A percentile compares a stretch with the other conserved stretches of the same genome.
phyloP scores from a whole-genome alignment of 1,139 yeast species.

The Zygosaccharomyces pseudobailii region DNA sequence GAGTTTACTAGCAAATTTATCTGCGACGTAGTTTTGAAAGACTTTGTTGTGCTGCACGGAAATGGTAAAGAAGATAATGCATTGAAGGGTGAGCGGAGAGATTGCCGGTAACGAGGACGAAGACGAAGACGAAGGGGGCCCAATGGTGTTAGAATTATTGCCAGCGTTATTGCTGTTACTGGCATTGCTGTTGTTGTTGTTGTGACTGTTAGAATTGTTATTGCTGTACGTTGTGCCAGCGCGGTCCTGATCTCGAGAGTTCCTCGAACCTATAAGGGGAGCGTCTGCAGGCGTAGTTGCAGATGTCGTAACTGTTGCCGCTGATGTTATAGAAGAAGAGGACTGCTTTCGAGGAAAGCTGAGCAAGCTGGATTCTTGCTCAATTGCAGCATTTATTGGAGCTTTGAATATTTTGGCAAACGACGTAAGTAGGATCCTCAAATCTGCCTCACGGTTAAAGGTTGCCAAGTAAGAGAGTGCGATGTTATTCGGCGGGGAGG shows the following conservation, averaged over 20 bases:
- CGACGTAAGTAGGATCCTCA: constrained; percentile 44
- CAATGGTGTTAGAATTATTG: neutral
- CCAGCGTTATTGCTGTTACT: constrained; percentile 4
- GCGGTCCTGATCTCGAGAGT: neutral
- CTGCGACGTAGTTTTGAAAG: constrained; percentile 47
- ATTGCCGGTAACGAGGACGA: constrained; percentile 34
- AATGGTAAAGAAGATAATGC: constrained; percentile 68
- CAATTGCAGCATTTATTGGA: constrained; percentile 41
- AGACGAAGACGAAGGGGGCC: neutral
- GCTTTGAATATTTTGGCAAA: constrained; percentile 44
- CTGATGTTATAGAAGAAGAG: constrained; percentile 9
- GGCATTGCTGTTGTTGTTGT: constrained; percentile 3
- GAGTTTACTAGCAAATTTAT: constrained; percentile 50
- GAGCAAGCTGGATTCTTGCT: constrained; percentile 37
- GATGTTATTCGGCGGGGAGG: constrained; percentile 42
- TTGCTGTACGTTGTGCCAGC: constrained; percentile 2
- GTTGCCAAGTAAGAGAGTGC: constrained; percentile 50
- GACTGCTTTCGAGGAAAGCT: constrained; percentile 19
- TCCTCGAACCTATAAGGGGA: neutral
- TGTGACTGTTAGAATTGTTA: constrained; percentile 16
- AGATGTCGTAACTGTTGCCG: constrained; percentile 4
- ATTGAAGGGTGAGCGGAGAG: constrained; percentile 51
- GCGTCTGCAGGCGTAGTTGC: neutral
- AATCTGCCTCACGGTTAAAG: constrained; percentile 50
- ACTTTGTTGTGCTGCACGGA: constrained; percentile 63